A percentile compares a stretch with the other conserved stretches of the same genome.
Conservation (phyloP, 1,139 yeast species). For the Yamadazyma dushanensis region DNA sequence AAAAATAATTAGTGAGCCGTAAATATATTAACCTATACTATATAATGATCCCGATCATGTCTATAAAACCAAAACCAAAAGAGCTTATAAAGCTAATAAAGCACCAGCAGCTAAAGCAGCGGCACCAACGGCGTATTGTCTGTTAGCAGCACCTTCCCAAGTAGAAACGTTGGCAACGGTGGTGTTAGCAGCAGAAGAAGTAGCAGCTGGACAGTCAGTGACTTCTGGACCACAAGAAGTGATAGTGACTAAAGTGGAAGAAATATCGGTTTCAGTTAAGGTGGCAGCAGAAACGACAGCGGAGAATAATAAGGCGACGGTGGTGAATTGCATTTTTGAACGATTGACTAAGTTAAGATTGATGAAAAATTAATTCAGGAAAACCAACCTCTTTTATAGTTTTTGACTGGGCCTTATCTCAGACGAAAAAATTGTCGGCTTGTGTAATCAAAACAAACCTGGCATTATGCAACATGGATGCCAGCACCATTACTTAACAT, state of each 20-base stretch:
- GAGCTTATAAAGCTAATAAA: constrained; percentile 48
- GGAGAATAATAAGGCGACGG: constrained; percentile 45
- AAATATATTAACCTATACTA: constrained; percentile 14
- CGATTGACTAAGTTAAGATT: constrained; percentile 27
- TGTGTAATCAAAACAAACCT: constrained; percentile 1
- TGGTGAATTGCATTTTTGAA: constrained; percentile 45
- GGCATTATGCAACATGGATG: background rate
- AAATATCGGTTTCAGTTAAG: constrained; percentile 33
- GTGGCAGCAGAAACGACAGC: constrained; percentile 39
- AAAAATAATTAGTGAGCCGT: constrained; percentile 2
- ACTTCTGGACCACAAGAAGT: constrained; percentile 41
- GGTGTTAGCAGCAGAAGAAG: constrained; percentile 25
- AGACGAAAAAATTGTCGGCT: background rate
- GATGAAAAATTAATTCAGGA: constrained; percentile 10
- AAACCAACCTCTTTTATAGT: constrained; percentile 3
- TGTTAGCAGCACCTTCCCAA: constrained; percentile 39
- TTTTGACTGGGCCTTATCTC: constrained; percentile 2
- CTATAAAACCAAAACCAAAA: constrained; percentile 2
- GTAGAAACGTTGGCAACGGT: constrained; percentile 36
- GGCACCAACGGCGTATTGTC: constrained; percentile 45
- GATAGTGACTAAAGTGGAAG: constrained; percentile 41
- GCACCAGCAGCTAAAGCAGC: constrained; percentile 55
- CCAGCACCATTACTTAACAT: background rate
- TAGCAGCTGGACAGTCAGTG: constrained; percentile 42
- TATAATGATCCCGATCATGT: constrained; percentile 11